Conservation (phyloP, 108 stramenopile genomes). For the Chaetoceros muelleri region DNA sequence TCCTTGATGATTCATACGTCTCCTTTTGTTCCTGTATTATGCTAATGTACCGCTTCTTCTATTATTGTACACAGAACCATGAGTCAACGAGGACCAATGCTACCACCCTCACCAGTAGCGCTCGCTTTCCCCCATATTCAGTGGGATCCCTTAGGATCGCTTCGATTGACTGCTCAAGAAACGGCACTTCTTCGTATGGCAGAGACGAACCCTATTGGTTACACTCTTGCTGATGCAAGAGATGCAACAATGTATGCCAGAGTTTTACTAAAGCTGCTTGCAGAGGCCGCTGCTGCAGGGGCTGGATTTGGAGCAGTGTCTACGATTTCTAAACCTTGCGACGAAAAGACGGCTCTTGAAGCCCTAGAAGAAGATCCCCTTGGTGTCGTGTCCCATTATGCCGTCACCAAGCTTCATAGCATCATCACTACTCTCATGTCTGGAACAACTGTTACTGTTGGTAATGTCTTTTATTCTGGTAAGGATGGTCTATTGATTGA, state of each 20-base stretch:
- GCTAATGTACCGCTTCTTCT: too few species aligned
- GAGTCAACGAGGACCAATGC: background rate
- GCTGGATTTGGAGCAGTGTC: constrained; percentile 43
- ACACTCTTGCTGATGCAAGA: constrained; percentile 76
- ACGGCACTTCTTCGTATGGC: constrained; percentile 82
- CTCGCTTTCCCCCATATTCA: constrained; percentile 40
- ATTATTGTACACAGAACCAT: too few species aligned
- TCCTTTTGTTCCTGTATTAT: too few species aligned
- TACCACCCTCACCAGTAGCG: constrained; percentile 53
- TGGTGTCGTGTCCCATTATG: constrained; percentile 62
- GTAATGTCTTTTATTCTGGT: constrained; percentile 75
- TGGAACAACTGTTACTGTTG: constrained; percentile 54
- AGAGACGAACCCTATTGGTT: constrained; percentile 83
- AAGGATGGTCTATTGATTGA: constrained; percentile 75
- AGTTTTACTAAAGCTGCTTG: constrained; percentile 71
- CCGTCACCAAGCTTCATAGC: constrained; percentile 54
- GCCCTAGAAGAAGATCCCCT: constrained; percentile 69
- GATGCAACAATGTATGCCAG: constrained; percentile 88
- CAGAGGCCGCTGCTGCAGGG: constrained; percentile 68
- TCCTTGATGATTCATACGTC: too few species aligned
- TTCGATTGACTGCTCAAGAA: constrained; percentile 78
- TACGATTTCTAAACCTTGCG: constrained; percentile 26
- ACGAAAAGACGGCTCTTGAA: constrained; percentile 45
- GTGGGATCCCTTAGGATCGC: constrained; percentile 73
- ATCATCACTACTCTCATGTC: constrained; percentile 42